Percentiles rank a stretch among this genome's conserved stretches.
Evolutionary conservation across 177 flowering plant genomes (phyloP).

Genomic region (Vitis hybrid): DNA sequence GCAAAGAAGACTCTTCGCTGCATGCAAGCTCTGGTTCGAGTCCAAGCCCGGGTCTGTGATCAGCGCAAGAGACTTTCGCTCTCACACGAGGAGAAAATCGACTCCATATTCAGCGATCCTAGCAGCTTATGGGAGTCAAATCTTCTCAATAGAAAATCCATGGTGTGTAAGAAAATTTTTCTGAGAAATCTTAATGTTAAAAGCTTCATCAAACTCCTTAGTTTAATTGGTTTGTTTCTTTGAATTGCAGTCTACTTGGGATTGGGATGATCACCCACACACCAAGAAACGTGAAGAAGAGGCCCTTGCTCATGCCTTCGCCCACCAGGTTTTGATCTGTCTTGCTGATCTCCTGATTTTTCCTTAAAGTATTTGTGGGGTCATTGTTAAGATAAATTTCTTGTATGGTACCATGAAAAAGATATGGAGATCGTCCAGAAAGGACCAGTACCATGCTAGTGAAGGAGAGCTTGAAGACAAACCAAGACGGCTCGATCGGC

Average conservation of each 20-base stretch:
- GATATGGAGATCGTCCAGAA: conserved; percentile 35
- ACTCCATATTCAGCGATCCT: conserved; percentile 18
- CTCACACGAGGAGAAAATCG: conserved; percentile 28
- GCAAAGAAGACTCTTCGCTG: conserved; percentile 48
- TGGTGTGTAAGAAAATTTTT: conserved; percentile 21
- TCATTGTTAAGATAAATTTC: too few relatives aligned
- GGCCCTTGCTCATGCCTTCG: conserved; percentile 42
- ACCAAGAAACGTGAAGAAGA: conserved; percentile 29
- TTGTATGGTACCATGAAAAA: conserved; percentile 1
- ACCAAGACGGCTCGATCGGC: conserved; percentile 14
- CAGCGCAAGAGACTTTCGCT: conserved; percentile 39
- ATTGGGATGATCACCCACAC: conserved; percentile 19
- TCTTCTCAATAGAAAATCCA: conserved; percentile 21
- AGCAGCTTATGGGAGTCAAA: conserved; percentile 24
- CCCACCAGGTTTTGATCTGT: conserved; percentile 37
- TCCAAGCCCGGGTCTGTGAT: conserved; percentile 42
- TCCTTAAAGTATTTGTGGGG: background rate
- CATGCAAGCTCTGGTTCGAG: conserved; percentile 58
- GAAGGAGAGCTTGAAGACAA: conserved; percentile 26
- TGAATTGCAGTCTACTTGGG: conserved; percentile 33
- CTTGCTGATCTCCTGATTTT: background rate
- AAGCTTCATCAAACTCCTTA: background rate
- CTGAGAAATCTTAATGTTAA: too few relatives aligned
- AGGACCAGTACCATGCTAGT: conserved; percentile 15
- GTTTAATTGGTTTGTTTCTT: background rate